These are phyloP conservation scores for Lachancea cidri DNA, from an alignment of 805 yeast genomes.

Conservation along the genomic window DNA sequence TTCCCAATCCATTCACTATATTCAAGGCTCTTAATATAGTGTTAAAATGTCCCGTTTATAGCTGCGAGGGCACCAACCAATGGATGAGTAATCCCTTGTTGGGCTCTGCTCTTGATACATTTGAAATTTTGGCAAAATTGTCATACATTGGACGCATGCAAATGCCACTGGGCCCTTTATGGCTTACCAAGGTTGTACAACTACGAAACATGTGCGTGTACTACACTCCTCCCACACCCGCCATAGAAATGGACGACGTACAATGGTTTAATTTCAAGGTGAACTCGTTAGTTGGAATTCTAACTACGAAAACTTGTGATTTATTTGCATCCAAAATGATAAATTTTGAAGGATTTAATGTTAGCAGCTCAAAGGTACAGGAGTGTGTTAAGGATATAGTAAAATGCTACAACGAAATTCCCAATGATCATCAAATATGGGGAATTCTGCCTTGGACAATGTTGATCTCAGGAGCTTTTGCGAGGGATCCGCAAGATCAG, in stretches of 20 bases:
- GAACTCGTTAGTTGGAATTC: conserved; percentile 15
- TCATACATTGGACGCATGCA: conserved; percentile 27
- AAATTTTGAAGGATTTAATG: conserved; percentile 11
- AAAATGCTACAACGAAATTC: conserved; percentile 14
- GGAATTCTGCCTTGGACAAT: conserved; percentile 20
- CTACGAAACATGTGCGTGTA: conserved; percentile 16
- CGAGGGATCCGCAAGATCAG: conserved; percentile 11
- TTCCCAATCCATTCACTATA: conserved; percentile 16
- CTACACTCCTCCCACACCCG: conserved; percentile 17
- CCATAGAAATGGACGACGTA: conserved; percentile 11
- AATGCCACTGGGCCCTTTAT: conserved; percentile 13
- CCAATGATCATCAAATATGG: conserved; percentile 15
- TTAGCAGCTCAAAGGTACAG: conserved; percentile 11
- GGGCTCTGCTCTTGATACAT: conserved; percentile 36
- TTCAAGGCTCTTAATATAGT: conserved; percentile 15
- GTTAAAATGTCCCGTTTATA: conserved; percentile 20
- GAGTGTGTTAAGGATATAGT: conserved; percentile 14
- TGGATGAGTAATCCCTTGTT: conserved; percentile 42
- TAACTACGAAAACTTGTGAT: conserved; percentile 18
- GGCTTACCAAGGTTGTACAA: conserved; percentile 12
- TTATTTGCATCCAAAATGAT: conserved; percentile 16
- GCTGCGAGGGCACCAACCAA: conserved; percentile 13
- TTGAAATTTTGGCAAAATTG: conserved; percentile 34
- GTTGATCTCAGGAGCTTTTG: conserved; percentile 16
- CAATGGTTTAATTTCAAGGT: conserved; percentile 17